Evolutionary conservation across 306 rosid genomes (phyloP).

Genomic region (Begonia fuchsioides): DNA sequence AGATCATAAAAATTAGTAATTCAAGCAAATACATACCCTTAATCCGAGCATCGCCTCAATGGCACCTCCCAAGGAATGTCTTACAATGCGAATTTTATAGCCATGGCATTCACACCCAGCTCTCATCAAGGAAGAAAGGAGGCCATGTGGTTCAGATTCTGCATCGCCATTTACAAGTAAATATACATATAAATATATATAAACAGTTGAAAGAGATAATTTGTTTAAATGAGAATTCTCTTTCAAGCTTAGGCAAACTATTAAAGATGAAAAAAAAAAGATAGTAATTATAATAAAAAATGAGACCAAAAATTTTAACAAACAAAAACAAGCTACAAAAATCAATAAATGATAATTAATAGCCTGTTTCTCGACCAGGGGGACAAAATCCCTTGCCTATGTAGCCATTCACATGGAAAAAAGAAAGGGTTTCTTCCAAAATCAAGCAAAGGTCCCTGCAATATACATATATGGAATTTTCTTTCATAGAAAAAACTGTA

Average conservation of each 20-base stretch:
- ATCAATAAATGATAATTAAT: slow-evolving; percentile 13
- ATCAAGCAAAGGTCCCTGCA: slow-evolving; percentile 93
- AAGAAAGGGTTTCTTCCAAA: slow-evolving; percentile 69
- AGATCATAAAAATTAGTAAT: too few relatives aligned
- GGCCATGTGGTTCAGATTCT: slow-evolving; percentile 50
- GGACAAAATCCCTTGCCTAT: slow-evolving; percentile 74
- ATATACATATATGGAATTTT: slow-evolving; percentile 8
- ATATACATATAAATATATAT: slow-evolving; percentile 11
- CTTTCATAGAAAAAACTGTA: slow-evolving; percentile 5
- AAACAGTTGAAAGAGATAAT: too few relatives aligned
- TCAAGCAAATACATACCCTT: slow-evolving; percentile 31
- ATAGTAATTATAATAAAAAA: slow-evolving; percentile 1
- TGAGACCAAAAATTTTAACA: slow-evolving; percentile 1
- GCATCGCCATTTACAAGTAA: too few relatives aligned
- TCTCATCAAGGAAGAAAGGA: slow-evolving; percentile 74
- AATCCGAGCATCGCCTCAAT: slow-evolving; percentile 74
- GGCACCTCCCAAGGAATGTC: slow-evolving; percentile 94
- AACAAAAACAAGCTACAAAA: slow-evolving; percentile 17
- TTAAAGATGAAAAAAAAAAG: slow-evolving; percentile 14
- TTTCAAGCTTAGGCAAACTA: slow-evolving; percentile 67
- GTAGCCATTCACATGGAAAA: slow-evolving; percentile 77
- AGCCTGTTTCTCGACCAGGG: slow-evolving; percentile 86
- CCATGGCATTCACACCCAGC: slow-evolving; percentile 76
- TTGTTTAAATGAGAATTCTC: too few relatives aligned
- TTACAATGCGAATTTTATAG: slow-evolving; percentile 61